phyloP scores from a whole-genome alignment of 257 asterid species.

The Solanum lycopersicoides region DNA sequence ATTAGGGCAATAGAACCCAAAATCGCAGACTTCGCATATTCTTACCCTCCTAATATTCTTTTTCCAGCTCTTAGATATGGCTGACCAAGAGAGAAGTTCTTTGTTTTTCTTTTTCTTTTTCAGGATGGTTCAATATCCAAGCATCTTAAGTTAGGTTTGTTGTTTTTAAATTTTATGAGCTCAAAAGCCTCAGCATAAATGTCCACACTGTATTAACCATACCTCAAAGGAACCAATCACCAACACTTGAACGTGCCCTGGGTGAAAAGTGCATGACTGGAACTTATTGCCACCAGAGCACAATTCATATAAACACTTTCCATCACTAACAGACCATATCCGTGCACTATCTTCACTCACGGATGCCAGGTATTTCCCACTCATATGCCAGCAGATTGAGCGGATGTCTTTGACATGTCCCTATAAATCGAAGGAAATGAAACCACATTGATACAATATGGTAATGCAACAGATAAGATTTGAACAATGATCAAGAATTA shows the following conservation, averaged over 20 bases:
- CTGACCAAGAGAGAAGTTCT: not conserved
- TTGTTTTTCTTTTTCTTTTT: not conserved
- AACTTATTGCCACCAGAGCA: conserved; percentile 18
- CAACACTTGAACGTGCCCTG: conserved; percentile 21
- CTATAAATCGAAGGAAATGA: conserved; percentile 3
- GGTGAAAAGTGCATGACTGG: conserved; percentile 36
- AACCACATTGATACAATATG: not conserved
- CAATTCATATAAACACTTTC: conserved; percentile 18
- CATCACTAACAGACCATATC: conserved; percentile 26
- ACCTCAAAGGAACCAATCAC: conserved; percentile 24
- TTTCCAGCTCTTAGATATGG: not conserved
- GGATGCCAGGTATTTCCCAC: conserved; percentile 31
- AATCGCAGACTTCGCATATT: not conserved
- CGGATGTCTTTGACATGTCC: conserved; percentile 31
- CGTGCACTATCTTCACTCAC: conserved; percentile 33
- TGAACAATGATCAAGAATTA: not conserved
- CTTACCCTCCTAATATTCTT: not conserved
- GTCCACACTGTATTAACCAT: not conserved
- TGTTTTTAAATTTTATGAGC: not conserved
- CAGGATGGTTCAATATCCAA: not conserved
- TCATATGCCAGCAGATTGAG: conserved; percentile 31
- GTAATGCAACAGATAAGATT: not conserved
- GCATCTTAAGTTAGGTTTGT: not conserved
- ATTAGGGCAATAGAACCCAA: not conserved
- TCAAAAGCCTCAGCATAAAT: not conserved